These are phyloP conservation scores for Keqinozyma sinolaborantium DNA, from an alignment of 1,139 yeast species.

Conservation along the genomic window DNA sequence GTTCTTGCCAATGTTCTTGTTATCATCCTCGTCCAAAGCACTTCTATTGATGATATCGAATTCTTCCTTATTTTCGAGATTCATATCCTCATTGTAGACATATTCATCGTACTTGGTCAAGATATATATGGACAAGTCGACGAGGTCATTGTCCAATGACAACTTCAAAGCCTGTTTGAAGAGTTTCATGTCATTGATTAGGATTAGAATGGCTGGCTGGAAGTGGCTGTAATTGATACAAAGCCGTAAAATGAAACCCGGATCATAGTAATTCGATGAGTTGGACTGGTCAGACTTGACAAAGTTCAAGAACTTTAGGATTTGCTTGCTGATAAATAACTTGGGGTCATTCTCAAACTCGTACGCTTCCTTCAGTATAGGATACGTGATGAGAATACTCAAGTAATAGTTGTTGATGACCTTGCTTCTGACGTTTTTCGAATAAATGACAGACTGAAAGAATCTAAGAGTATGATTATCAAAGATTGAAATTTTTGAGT, in stretches of 20 bases:
- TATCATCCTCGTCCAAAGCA: slow-evolving; percentile 10
- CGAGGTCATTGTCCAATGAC: slow-evolving; percentile 61
- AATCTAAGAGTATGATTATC: slow-evolving; percentile 68
- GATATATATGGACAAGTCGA: slow-evolving; percentile 51
- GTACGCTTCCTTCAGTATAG: slow-evolving; percentile 14
- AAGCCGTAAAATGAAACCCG: slow-evolving; percentile 71
- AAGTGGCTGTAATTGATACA: slow-evolving; percentile 59
- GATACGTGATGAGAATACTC: slow-evolving; percentile 66
- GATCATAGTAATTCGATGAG: slow-evolving; percentile 43
- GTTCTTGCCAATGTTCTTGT: slow-evolving; percentile 18
- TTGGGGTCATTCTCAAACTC: slow-evolving; percentile 17
- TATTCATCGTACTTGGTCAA: slow-evolving; percentile 30
- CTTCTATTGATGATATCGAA: slow-evolving; percentile 5
- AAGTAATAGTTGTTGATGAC: slow-evolving; percentile 69
- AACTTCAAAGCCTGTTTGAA: slow-evolving; percentile 79
- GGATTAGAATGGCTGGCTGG: slow-evolving; percentile 67
- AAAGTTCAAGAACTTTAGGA: slow-evolving; percentile 26
- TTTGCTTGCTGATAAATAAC: slow-evolving; percentile 26
- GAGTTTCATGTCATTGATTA: slow-evolving; percentile 59
- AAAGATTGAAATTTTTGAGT: slow-evolving; percentile 18
- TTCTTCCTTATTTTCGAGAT: slow-evolving; percentile 2
- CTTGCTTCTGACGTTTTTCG: slow-evolving; percentile 43
- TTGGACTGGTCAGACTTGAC: slow-evolving; percentile 15
- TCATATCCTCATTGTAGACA: slow-evolving; percentile 8
- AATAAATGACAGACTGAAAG: slow-evolving; percentile 56